Conservation (phyloP, 805 yeast species). For the Barnettozyma sp. region DNA sequence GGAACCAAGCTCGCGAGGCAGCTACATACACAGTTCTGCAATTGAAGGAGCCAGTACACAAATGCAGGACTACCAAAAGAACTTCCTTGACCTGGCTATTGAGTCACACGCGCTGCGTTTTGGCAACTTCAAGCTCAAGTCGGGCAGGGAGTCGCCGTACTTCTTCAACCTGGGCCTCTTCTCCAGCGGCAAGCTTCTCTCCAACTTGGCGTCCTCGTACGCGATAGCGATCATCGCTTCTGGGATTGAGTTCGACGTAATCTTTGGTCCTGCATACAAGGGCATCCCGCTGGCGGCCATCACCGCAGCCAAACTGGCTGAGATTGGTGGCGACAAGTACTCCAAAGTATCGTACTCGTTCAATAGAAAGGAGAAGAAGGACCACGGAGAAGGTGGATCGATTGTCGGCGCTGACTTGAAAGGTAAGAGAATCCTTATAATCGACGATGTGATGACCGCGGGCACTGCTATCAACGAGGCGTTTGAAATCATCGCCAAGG, state of each 20-base stretch:
- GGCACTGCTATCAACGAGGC: constrained; percentile 98
- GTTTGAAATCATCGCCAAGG: constrained; percentile 62
- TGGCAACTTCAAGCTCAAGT: constrained; percentile 83
- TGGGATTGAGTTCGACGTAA: constrained; percentile 77
- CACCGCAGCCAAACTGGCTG: constrained; percentile 87
- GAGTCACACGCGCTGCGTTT: constrained; percentile 78
- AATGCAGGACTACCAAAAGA: constrained; percentile 46
- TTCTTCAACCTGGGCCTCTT: constrained; percentile 92
- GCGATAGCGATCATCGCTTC: constrained; percentile 82
- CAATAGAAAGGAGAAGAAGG: constrained; percentile 94
- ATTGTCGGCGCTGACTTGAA: constrained; percentile 79
- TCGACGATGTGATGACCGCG: constrained; percentile 97
- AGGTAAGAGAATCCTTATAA: constrained; percentile 70
- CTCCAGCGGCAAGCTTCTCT: constrained; percentile 69
- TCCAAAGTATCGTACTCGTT: constrained; percentile 78
- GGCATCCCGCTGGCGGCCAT: constrained; percentile 95
- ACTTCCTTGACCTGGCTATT: constrained; percentile 76
- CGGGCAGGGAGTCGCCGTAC: constrained; percentile 93
- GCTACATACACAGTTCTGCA: background rate
- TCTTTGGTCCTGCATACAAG: constrained; percentile 97
- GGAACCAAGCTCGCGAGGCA: too few relatives aligned
- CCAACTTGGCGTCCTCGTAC: constrained; percentile 80
- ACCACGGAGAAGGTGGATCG: constrained; percentile 96
- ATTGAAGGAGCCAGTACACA: too few relatives aligned
- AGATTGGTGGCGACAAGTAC: constrained; percentile 76